These are phyloP conservation scores for Pontederia crassipes DNA, from an alignment of 176 grass and related monocot species.

Conservation along the genomic window DNA sequence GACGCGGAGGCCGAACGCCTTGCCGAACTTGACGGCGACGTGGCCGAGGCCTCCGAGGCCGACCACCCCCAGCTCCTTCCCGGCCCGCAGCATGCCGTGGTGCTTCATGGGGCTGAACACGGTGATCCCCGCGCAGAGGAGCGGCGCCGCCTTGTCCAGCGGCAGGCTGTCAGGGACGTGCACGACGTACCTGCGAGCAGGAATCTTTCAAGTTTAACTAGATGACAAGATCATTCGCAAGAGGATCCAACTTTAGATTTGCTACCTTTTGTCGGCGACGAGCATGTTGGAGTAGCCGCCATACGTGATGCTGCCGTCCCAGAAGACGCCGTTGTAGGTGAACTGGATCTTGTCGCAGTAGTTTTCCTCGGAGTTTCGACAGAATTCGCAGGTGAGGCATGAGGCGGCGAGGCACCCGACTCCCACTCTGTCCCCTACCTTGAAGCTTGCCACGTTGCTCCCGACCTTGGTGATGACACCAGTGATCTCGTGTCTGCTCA, in stretches of 20 bases:
- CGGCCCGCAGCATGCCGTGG: slow-evolving; percentile 41
- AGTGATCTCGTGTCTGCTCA: slow-evolving; percentile 63
- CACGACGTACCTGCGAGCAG: slow-evolving; percentile 35
- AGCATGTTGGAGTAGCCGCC: slow-evolving; percentile 72
- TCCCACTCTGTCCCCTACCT: slow-evolving; percentile 56
- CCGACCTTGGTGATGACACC: slow-evolving; percentile 52
- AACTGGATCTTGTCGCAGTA: slow-evolving; percentile 69
- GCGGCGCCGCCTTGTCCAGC: slow-evolving; percentile 47
- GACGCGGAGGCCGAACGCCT: slow-evolving; percentile 52
- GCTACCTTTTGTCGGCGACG: slow-evolving; percentile 45
- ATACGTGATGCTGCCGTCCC: slow-evolving; percentile 83
- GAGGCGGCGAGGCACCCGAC: slow-evolving; percentile 62
- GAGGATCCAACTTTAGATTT: background rate
- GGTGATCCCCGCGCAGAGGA: slow-evolving; percentile 60
- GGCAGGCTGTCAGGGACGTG: slow-evolving; percentile 41
- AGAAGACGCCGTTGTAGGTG: slow-evolving; percentile 78
- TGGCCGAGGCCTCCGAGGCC: slow-evolving; percentile 67
- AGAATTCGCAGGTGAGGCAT: slow-evolving; percentile 65
- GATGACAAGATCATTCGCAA: background rate
- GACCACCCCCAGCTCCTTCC: slow-evolving; percentile 44
- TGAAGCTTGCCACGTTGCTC: slow-evolving; percentile 34
- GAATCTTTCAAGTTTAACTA: too few species aligned
- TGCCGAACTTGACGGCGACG: slow-evolving; percentile 60
- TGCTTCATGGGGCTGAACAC: slow-evolving; percentile 72
- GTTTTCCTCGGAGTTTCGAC: slow-evolving; percentile 62